phyloP scores from a whole-genome alignment of 306 rosid species.

The Trichosanthes cucumerina region DNA sequence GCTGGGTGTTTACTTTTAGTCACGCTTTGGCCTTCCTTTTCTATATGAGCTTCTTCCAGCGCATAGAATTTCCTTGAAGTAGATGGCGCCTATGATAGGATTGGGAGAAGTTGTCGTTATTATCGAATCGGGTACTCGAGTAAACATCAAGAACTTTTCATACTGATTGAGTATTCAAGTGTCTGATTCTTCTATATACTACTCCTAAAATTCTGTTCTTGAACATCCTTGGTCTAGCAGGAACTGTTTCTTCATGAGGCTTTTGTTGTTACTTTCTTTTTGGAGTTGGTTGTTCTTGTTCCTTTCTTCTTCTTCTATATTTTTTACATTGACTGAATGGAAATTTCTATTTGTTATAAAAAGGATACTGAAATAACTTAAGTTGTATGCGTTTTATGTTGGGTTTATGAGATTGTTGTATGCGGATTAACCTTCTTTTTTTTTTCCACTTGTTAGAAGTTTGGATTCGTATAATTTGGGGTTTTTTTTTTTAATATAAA shows the following conservation, averaged over 20 bases:
- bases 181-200: neutral
- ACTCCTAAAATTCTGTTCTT: neutral
- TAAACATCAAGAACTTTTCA: neutral
- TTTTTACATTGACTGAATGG: neutral
- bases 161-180: neutral
- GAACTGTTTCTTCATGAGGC: neutral
- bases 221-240: neutral
- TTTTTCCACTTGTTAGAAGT: too few relatives aligned
- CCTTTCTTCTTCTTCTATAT: neutral
- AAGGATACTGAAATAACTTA: too few relatives aligned
- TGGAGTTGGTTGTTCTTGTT: neutral
- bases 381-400: neutral
- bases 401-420: neutral
- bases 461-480: neutral
- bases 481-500: too few relatives aligned
- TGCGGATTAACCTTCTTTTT: neutral
- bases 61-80: neutral
- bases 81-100: neutral
- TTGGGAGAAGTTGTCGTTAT: neutral
- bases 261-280: neutral
- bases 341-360: neutral
- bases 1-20: neutral
- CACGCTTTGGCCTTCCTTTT: neutral
- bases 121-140: neutral
- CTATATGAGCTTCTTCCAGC: neutral